Conservation (phyloP, 1,139 yeast genomes). For the Candida anutae region DNA sequence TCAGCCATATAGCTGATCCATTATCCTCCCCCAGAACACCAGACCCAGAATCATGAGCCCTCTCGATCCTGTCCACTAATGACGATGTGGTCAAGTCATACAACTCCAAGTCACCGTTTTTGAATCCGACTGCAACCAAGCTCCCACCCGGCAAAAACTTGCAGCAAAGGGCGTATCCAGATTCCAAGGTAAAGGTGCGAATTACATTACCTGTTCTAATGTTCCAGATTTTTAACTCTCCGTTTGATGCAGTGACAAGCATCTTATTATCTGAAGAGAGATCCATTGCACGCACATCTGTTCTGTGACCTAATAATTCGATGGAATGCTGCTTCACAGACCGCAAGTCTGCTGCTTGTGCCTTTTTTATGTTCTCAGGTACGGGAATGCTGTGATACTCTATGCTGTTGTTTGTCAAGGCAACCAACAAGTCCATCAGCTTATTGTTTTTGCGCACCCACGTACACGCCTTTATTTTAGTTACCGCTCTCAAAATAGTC, state of each 20-base stretch:
- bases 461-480: conserved; percentile 49
- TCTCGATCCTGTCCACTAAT: conserved; percentile 50
- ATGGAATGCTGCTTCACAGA: conserved; percentile 42
- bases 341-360: conserved; percentile 30
- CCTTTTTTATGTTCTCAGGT: conserved; percentile 40
- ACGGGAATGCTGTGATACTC: conserved; percentile 56
- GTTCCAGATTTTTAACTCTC: conserved; percentile 86
- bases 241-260: conserved; percentile 86
- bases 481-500: conserved; percentile 48
- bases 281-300: conserved; percentile 80
- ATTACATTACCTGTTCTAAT: conserved; percentile 64
- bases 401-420: conserved; percentile 66
- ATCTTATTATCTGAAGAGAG: conserved; percentile 74
- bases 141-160: conserved; percentile 89
- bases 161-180: conserved; percentile 81
- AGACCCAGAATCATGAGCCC: conserved; percentile 46
- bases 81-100: conserved; percentile 84
- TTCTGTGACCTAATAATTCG: conserved; percentile 79
- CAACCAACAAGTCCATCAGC: conserved; percentile 51
- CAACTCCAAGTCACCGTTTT: conserved; percentile 75
- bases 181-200: conserved; percentile 62
- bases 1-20: conserved; percentile 82
- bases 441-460: conserved; percentile 45
- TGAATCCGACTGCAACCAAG: conserved; percentile 82
- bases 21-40: conserved; percentile 18